Conservation (phyloP, 148 eudicot species). For the Dianthus caryophyllus region DNA sequence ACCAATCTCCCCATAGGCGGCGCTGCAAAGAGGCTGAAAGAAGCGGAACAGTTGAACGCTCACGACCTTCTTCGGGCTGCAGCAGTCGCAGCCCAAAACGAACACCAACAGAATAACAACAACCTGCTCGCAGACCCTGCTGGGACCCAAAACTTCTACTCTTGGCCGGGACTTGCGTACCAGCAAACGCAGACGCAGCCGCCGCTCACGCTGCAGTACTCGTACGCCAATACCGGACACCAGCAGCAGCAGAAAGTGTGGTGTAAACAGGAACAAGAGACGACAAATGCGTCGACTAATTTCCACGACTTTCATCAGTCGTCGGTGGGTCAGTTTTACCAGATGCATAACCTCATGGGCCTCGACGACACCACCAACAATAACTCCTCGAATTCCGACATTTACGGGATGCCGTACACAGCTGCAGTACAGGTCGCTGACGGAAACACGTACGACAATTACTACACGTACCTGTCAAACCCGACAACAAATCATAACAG, state of each 20-base stretch:
- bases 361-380: constrained; percentile 35
- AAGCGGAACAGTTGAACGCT: constrained; percentile 35
- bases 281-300: constrained; percentile 23
- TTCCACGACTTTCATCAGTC: constrained; percentile 38
- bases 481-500: constrained; percentile 19
- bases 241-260: constrained; percentile 42
- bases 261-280: constrained; percentile 70
- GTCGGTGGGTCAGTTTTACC: constrained; percentile 52
- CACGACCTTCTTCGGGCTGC: neutral
- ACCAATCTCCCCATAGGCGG: constrained; percentile 83
- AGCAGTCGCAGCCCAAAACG: neutral
- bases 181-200: constrained; percentile 50
- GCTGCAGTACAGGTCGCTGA: constrained; percentile 8
- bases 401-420: constrained; percentile 35
- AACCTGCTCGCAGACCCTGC: neutral
- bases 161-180: constrained; percentile 53
- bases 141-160: constrained; percentile 25
- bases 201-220: constrained; percentile 26
- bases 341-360: constrained; percentile 58
- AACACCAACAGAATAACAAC: neutral
- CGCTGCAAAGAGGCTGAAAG: constrained; percentile 78
- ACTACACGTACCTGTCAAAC: constrained; percentile 40
- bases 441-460: constrained; percentile 28
- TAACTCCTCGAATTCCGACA: constrained; percentile 27
- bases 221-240: constrained; percentile 20